Evolutionary conservation across 768 basidiomycete genomes (phyloP), one percentile per base, ranked within the genome.

Genomic region (Rhodotorula kratochvilovae): DNA sequence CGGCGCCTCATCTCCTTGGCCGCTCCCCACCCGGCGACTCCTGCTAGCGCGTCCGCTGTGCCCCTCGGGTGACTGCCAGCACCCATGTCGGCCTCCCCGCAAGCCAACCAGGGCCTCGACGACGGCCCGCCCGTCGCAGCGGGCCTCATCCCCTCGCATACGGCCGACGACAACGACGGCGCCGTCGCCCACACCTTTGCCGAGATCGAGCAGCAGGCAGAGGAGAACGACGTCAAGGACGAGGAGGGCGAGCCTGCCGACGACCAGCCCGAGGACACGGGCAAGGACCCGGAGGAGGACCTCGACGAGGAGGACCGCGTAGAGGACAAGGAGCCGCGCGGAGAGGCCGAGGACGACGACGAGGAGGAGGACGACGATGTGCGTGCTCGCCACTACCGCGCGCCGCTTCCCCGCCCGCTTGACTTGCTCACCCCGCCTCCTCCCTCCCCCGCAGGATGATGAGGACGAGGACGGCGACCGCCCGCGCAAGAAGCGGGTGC

Each of bases 331-430:
- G 42, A 16, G 1, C 42, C 11, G 25, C 39, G 42, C 3, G 42
- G 39, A 11, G 58, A 43, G 17, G 57, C 21, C 10, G 58, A 59
- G 29, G 58, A 35, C 36, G 58, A 59, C 16, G 82, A 81, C 35
- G 81, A 81, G 31, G 77, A 81, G 46, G 79, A 79, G 11, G 76
- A 77, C 7, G 79, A 78, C 13, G 77, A 72, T 29, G 76, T 66
- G 81, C 46, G 55, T 33, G 39, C 62, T n/a, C 21, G 25, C 10
- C 3, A 21, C 12, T 11, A 33, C 8, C 39, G 13, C 17, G 4
- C 15, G 13, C 25, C 2, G 3, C 48, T 1, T 10, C 27, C 13
- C n/a, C n/a, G 7, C n/a, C 5, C 25, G 3, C 51, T 29, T n/a
- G 7, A 16, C 46, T 17, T 45, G 67, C 60, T 66, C 45, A 39